Evolutionary conservation across 495 filamentous ascomycete species (phyloP).

Genomic region (Echria macrotheca): DNA sequence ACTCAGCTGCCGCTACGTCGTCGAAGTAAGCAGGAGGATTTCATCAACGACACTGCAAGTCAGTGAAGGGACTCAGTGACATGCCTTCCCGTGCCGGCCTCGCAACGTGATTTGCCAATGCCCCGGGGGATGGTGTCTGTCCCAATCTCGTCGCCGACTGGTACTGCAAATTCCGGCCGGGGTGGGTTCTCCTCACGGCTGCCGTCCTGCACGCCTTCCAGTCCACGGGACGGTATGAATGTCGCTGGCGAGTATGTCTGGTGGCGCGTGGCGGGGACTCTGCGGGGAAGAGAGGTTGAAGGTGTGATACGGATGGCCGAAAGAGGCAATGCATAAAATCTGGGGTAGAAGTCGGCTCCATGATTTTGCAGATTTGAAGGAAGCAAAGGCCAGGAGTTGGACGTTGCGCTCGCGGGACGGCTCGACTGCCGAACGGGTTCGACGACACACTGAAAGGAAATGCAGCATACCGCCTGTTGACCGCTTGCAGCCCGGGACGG

Average conservation of each 20-base stretch:
- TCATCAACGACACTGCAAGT: constrained; percentile 1
- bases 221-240: too few relatives aligned
- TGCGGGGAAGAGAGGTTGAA: constrained; percentile 19
- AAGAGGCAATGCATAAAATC: constrained; percentile 17
- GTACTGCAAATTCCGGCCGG: constrained; percentile 23
- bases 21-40: neutral
- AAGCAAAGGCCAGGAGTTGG: constrained; percentile 16
- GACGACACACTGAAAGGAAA: too few relatives aligned
- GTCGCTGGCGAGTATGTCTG: too few relatives aligned
- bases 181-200: constrained; percentile 10
- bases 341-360: too few relatives aligned
- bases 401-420: constrained; percentile 20
- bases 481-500: too few relatives aligned
- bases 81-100: constrained; percentile 11
- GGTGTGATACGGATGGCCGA: constrained; percentile 14
- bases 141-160: constrained; percentile 11
- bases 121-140: constrained; percentile 14
- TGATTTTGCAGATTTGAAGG: too few relatives aligned
- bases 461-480: too few relatives aligned
- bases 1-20: too few relatives aligned
- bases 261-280: constrained; percentile 2
- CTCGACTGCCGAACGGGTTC: constrained; percentile 18
- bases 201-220: constrained; percentile 10
- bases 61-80: neutral
- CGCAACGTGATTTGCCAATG: constrained; percentile 18